Evolutionary conservation across 305 asterid genomes (phyloP), one percentile per base, ranked within the genome.

Genomic region (Solanum chacoense): DNA sequence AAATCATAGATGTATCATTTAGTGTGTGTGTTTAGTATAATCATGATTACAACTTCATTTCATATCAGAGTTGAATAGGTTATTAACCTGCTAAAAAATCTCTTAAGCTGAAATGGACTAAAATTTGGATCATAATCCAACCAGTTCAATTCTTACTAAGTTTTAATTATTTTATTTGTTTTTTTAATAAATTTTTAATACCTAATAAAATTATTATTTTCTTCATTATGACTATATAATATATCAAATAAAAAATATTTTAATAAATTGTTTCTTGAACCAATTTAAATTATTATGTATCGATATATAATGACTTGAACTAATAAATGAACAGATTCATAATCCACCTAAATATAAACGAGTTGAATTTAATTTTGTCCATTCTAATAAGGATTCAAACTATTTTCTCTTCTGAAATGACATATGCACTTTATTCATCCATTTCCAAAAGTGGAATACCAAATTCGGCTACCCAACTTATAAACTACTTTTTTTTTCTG

Each of bases 401-500:
- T 28, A 29, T 81, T 16, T 16, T 42, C 24, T 38, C 69, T 11
- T 42, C 42, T 16, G 73, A 83, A 83, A 45, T 83, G 87, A 20
- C 87, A 50, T 32, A 16, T 29, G 69, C 29, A 18, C 87, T 83
- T 50, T 31, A 83, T 83, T 83, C 11, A 45, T 18, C 87, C 18
- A 83, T 83, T 83, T 83, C 87, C 87, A 50, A 83, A 83, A 50
- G 87, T 83, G 87, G 87, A 50, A 31, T 83, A 50, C 73, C 73
- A 50, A 83, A 83, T 50, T 83, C 86, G 86, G 73, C 86, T 14
- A 50, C 29, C 73, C 40, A 83, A 83, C 71, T 6, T 29, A 29
- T 29, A 83, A 83, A 83, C 22, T 10, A 83, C 72, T 18, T 45
- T 72, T 16, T 45, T 72, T 40, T 83, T 31, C 18, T 29, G 4